Evolutionary conservation across 2,329 filamentous ascomycete species (phyloP).

Genomic region (Venturia oleaginea): DNA sequence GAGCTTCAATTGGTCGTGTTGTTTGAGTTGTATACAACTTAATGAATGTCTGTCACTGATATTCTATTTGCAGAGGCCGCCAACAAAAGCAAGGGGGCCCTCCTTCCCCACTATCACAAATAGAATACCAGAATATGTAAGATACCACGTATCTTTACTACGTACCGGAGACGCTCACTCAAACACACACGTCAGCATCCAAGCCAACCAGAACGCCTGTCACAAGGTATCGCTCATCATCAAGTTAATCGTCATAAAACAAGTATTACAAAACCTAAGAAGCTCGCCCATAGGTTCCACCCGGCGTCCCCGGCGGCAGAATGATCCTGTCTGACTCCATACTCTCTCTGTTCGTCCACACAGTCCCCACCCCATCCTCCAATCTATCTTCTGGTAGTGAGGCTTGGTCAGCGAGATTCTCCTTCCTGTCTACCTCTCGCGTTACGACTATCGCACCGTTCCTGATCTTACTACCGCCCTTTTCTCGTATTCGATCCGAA

Average conservation of each 20-base stretch:
- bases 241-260: neutral
- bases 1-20: slow-evolving; percentile 1
- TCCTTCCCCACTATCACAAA: no score
- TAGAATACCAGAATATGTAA: no score
- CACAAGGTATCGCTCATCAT: neutral
- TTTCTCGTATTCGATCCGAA: neutral
- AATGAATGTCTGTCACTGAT: no score
- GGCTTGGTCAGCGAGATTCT: neutral
- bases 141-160: no score
- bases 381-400: neutral
- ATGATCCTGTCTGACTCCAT: neutral
- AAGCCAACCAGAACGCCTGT: no score
- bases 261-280: neutral
- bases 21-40: no score
- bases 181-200: no score
- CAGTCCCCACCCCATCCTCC: neutral
- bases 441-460: slow-evolving; percentile 4
- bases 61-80: no score
- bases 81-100: no score
- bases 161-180: no score
- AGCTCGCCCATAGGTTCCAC: neutral
- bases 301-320: neutral
- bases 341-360: slow-evolving; percentile 6
- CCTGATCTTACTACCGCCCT: neutral
- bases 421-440: neutral